phyloP scores from a whole-genome alignment of 2,329 filamentous ascomycete species.

The Bipolaris cookei region DNA sequence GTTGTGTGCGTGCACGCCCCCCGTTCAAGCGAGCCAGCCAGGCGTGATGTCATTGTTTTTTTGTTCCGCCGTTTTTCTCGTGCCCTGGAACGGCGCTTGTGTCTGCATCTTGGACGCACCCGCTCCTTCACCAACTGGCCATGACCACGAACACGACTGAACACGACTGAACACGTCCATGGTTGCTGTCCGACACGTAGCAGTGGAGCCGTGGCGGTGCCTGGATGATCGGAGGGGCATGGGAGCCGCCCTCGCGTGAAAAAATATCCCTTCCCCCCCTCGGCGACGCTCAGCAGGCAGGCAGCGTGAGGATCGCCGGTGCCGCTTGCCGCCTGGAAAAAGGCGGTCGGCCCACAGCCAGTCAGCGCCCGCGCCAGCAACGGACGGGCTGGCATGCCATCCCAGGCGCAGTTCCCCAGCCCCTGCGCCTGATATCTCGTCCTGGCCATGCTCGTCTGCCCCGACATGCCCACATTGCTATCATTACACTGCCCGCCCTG shows the following conservation, averaged over 20 bases:
- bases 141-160: background rate
- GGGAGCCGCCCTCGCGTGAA: conserved; percentile 24
- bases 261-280: conserved; percentile 17
- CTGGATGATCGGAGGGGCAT: conserved; percentile 30
- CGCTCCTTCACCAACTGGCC: background rate
- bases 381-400: conserved; percentile 16
- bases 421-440: conserved; percentile 17
- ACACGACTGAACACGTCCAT: background rate
- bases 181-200: background rate
- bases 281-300: conserved; percentile 23
- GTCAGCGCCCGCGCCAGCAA: conserved; percentile 16
- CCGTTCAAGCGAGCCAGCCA: conserved; percentile 8
- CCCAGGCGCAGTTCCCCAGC: conserved; percentile 23
- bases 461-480: background rate
- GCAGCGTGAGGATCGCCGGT: conserved; percentile 25
- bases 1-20: too few relatives aligned
- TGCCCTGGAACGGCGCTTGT: conserved; percentile 12
- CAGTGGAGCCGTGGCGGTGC: conserved; percentile 17
- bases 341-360: conserved; percentile 33
- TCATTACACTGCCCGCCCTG: conserved; percentile 11
- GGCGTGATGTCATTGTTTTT: conserved; percentile 26
- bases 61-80: conserved; percentile 9
- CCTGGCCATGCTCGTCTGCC: conserved; percentile 5
- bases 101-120: background rate
- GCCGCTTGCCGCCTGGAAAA: conserved; percentile 31